Conservation (phyloP, 2,329 filamentous ascomycete species). For the Fusarium tupiense region DNA sequence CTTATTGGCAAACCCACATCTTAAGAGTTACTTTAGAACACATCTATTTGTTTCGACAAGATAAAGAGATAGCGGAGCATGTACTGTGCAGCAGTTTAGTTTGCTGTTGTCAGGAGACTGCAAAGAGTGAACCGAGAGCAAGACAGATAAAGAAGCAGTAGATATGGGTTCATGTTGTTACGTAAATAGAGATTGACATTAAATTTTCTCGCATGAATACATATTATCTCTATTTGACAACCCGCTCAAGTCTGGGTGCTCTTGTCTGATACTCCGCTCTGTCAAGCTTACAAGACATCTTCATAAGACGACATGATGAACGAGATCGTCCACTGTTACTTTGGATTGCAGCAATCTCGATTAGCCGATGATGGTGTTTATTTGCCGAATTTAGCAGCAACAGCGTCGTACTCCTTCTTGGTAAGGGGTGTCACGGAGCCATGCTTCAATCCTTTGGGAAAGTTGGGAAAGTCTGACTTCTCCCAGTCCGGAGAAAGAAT, state of each 20-base stretch:
- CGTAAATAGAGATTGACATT: background rate
- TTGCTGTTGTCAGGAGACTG: no score
- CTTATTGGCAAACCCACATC: background rate
- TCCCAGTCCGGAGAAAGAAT: slow-evolving; percentile 46
- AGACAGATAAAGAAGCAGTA: background rate
- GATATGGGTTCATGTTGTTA: background rate
- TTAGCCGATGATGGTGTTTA: background rate
- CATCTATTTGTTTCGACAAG: background rate
- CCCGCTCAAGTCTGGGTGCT: background rate
- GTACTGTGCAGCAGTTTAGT: background rate
- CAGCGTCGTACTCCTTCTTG: slow-evolving; percentile 52
- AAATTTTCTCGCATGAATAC: background rate
- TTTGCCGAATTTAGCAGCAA: slow-evolving; percentile 23
- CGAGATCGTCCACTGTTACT: background rate
- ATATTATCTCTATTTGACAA: background rate
- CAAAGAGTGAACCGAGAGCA: background rate
- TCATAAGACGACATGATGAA: background rate
- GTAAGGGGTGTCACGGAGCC: slow-evolving; percentile 58
- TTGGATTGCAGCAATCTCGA: background rate
- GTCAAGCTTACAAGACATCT: background rate
- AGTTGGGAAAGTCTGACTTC: slow-evolving; percentile 49
- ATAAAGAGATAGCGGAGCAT: background rate
- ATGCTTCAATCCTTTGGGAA: slow-evolving; percentile 58
- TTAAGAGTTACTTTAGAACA: background rate
- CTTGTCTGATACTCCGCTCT: background rate